Evolutionary conservation across 345 rosid species (phyloP), one percentile per base, ranked within the genome.

Genomic region (Laguncularia racemosa): DNA sequence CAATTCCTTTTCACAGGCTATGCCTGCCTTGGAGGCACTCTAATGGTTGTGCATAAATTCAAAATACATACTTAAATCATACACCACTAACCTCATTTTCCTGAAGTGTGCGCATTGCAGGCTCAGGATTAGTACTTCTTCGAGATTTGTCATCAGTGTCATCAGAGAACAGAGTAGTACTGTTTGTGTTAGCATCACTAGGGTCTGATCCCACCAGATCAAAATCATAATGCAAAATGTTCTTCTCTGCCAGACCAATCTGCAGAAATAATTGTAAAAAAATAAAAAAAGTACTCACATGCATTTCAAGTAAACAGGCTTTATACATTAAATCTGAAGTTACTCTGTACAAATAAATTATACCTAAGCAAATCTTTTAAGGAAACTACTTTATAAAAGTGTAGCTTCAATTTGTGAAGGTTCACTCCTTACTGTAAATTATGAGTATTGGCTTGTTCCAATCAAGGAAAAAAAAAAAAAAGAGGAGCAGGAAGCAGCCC

Each of bases 241-340:
- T 84, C 82, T 89, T 93, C 81, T 93, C 99, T 3, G 75, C 86
- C 76, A 93, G 76, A 49, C 99, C 99, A 68, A 89, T 88, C 98
- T 92, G 93, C 76, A 74, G 74, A 60, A 55, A 59, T 47, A 80
- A 68, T 46, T 63, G 44, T 53, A 9, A 65, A 12, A 57, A 47
- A 63, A 44, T 38, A 43, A 44, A 58, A 63, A 53, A 49, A 26
- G 6, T 33, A 33, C 1, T 33, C 10, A 33, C 11, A 33, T 6
- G 7, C 40, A 1, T 9, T 9, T 33, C 9, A 7, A 33, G 40
- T 33, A 33, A 33, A 33, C 4, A 33, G 40, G 9, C 2, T 33
- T 1, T 7, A 33, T 26, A 26, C 2, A 26, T 26, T 26, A 2
- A 26, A 26, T 6, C 28, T 26, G 28, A 26, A 26, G 6, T 26